Base-by-base conservation (phyloP, 805 yeast species). In the Metschnikowia picachoensis region DNA sequence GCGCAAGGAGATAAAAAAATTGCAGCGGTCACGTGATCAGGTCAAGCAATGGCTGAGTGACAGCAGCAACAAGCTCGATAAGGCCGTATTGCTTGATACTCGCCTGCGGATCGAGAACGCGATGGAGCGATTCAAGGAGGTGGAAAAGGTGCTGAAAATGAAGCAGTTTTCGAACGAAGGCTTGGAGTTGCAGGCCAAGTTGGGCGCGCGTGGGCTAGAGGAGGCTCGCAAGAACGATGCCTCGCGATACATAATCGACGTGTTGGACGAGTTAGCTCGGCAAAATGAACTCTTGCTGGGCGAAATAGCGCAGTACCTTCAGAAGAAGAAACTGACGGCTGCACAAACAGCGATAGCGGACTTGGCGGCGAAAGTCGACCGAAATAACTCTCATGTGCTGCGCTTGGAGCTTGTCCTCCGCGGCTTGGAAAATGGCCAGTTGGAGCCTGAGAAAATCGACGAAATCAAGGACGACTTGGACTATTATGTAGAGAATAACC, bases 151-250 rank as follows among this genome's bases (percentile, higher is more conserved):
- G 52, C 85, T 88, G 79, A 92, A 92, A 69, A 89, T 95, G 33
- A 92, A 92, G 66, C 97, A 96, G 43, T 92, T 87, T 63, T 83
- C 94, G 30, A 89, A 88, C 60, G 98, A 94, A 66, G 97, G 97
- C 0, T 74, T 92, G 52, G 88, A 86, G 41, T 80, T 81, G 61
- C 81, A 83, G 50, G 94, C 95, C 10, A 55, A 53, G 48, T 39
- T 55, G 32, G 59, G 59, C 5, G 58, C 59, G 2, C 54, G 59
- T 11, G 59, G 57, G 10, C 40, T 53, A 39, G 84, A 81, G 51
- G 92, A 87, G 61, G 79, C 81, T 60, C 90, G 87, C 65, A 87
- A 85, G 60, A 78, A 76, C 43, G 95, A 87, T 40, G 82, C 87
- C 29, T 72, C 78, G 28, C 77, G 79, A 17, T 92, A 90, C 60